Conservation (phyloP, 805 yeast species). For the Debaryomyces tyrocola region DNA sequence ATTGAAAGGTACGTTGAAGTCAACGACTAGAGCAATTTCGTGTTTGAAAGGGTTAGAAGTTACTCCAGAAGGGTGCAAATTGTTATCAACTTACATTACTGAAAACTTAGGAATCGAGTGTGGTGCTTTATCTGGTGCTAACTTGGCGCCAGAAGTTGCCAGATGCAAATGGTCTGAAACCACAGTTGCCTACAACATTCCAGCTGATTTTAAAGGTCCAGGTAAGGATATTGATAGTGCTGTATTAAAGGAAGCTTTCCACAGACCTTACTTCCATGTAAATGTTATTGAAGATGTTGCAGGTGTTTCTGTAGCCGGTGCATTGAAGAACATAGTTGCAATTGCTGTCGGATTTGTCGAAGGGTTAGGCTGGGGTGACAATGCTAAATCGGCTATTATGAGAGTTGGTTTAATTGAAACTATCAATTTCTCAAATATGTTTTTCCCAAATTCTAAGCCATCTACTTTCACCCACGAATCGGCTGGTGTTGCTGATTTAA, state of each 20-base stretch:
- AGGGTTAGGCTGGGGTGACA: slow-evolving; percentile 98
- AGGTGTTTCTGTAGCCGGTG: slow-evolving; percentile 96
- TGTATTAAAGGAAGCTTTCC: slow-evolving; percentile 81
- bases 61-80: slow-evolving; percentile 76
- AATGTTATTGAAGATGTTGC: slow-evolving; percentile 89
- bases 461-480: slow-evolving; percentile 89
- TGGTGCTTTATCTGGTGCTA: slow-evolving; percentile 97
- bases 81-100: slow-evolving; percentile 76
- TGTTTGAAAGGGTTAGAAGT: slow-evolving; percentile 96
- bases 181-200: slow-evolving; percentile 85
- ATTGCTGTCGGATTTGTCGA: slow-evolving; percentile 96
- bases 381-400: slow-evolving; percentile 97
- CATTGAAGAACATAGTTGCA: slow-evolving; percentile 94
- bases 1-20: slow-evolving; percentile 72
- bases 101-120: slow-evolving; percentile 83
- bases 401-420: slow-evolving; percentile 92
- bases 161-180: slow-evolving; percentile 96
- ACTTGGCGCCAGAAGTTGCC: slow-evolving; percentile 96
- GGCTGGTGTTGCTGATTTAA: slow-evolving; percentile 97
- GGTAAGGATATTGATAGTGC: slow-evolving; percentile 72
- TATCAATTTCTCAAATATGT: slow-evolving; percentile 54
- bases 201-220: slow-evolving; percentile 63
- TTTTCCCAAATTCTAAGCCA: slow-evolving; percentile 32
- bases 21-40: slow-evolving; percentile 81
- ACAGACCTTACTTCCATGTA: slow-evolving; percentile 97